These are phyloP conservation scores for Plantago coronopus DNA, from an alignment of 305 asterid species.

Conservation along the genomic window DNA sequence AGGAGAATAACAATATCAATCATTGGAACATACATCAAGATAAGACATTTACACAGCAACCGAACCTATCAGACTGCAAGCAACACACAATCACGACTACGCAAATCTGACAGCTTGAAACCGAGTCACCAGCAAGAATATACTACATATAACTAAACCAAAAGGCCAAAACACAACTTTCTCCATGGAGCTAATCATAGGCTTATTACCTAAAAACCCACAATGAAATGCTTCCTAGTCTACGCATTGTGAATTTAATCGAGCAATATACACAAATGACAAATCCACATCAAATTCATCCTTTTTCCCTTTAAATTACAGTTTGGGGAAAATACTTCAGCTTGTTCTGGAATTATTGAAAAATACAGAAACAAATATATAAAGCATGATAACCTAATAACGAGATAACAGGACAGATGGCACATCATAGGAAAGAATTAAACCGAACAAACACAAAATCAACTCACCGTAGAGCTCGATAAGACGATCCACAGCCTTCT, in stretches of 20 bases:
- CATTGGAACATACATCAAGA: slow-evolving; percentile 8
- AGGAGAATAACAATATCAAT: neutral
- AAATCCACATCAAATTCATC: neutral
- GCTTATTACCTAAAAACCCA: neutral
- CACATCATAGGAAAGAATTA: neutral
- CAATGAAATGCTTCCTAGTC: neutral
- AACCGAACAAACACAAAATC: neutral
- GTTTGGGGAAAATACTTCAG: too few species aligned
- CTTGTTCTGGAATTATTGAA: too few species aligned
- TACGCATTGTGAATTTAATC: neutral
- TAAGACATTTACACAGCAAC: slow-evolving; percentile 7
- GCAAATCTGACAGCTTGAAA: slow-evolving; percentile 15
- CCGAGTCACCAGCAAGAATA: neutral
- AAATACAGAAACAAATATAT: too few species aligned
- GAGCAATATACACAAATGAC: neutral
- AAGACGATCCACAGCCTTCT: slow-evolving; percentile 60
- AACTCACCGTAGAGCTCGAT: slow-evolving; percentile 61
- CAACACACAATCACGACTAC: neutral
- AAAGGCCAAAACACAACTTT: neutral
- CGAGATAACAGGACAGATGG: neutral
- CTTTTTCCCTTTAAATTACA: too few species aligned
- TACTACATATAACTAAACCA: slow-evolving; percentile 1
- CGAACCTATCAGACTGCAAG: neutral
- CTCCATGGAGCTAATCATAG: neutral
- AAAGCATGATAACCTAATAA: too few species aligned